These are phyloP conservation scores for Lactarius sanguifluus DNA, from an alignment of 768 basidiomycete genomes.

Conservation along the genomic window DNA sequence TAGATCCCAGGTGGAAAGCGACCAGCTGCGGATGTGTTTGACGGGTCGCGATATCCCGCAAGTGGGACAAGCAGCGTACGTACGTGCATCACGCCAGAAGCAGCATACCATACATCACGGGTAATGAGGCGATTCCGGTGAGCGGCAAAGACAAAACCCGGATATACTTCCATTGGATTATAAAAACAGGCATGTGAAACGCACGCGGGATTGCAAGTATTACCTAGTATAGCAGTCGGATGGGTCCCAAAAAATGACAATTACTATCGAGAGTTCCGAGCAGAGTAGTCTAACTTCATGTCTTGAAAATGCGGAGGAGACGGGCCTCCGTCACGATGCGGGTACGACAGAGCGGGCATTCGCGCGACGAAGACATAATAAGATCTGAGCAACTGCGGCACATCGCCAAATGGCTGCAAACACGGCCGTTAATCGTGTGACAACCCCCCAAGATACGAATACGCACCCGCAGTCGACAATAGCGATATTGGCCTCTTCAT, in stretches of 20 bases:
- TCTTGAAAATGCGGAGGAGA: conserved; percentile 72
- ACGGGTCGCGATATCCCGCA: neutral
- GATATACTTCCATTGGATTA: conserved; percentile 15
- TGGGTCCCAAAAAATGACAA: neutral
- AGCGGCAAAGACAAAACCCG: neutral
- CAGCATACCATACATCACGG: neutral
- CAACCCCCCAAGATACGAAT: neutral
- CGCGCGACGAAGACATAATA: conserved; percentile 73
- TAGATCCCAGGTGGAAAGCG: neutral
- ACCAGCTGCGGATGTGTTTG: neutral
- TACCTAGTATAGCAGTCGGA: neutral
- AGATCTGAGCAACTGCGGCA: conserved; percentile 77
- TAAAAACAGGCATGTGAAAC: neutral
- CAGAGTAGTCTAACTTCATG: conserved; percentile 33
- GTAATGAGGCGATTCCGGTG: neutral
- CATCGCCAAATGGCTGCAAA: conserved; percentile 71
- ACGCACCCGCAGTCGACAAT: conserved; percentile 92
- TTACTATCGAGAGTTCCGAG: neutral
- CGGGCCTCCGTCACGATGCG: conserved; percentile 82
- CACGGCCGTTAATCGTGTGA: conserved; percentile 1
- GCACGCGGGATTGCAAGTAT: neutral
- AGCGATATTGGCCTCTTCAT: conserved; percentile 91
- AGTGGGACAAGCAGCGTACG: neutral
- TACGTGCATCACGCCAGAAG: neutral
- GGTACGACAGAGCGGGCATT: conserved; percentile 90